Evolutionary conservation across 805 yeast species (phyloP).

Genomic region (Kodamaea nitidulidarum): DNA sequence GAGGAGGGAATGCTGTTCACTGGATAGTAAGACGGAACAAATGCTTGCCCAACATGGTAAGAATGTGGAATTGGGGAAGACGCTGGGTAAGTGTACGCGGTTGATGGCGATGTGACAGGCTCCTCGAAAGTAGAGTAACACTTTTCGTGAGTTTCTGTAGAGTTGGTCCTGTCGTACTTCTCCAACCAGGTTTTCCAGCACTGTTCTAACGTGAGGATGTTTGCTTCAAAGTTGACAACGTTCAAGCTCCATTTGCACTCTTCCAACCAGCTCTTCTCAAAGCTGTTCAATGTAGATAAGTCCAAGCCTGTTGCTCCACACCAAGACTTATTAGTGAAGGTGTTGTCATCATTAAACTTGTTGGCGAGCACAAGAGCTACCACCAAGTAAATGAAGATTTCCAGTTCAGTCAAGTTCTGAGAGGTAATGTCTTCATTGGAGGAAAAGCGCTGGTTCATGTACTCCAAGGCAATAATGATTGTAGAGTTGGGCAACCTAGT

Average conservation of each 20-base stretch:
- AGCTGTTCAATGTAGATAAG: constrained; percentile 52
- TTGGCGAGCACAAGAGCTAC: constrained; percentile 79
- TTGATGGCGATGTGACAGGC: constrained; percentile 2
- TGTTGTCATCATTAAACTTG: constrained; percentile 94
- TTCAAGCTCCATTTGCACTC: constrained; percentile 57
- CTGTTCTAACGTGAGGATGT: constrained; percentile 39
- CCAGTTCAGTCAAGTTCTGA: constrained; percentile 22
- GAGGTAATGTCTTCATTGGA: constrained; percentile 18
- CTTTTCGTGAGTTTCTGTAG: too few relatives aligned
- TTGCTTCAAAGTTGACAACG: constrained; percentile 35
- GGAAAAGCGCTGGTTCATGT: constrained; percentile 58
- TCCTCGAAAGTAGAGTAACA: neutral
- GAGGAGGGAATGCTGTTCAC: constrained; percentile 18
- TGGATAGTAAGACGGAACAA: constrained; percentile 7
- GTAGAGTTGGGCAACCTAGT: constrained; percentile 86
- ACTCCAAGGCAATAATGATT: constrained; percentile 72
- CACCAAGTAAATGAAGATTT: constrained; percentile 54
- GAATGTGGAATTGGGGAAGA: constrained; percentile 10
- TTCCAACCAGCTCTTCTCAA: constrained; percentile 69
- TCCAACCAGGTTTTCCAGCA: constrained; percentile 45
- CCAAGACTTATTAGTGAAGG: constrained; percentile 95
- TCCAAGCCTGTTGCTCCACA: constrained; percentile 87
- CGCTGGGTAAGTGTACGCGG: constrained; percentile 6
- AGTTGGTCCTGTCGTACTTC: constrained; percentile 20
- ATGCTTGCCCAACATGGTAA: constrained; percentile 2